A percentile compares a stretch with the other conserved stretches of the same genome.
Conservation (phyloP, 2,329 filamentous ascomycete species). For the Leptographium galeiforme region DNA sequence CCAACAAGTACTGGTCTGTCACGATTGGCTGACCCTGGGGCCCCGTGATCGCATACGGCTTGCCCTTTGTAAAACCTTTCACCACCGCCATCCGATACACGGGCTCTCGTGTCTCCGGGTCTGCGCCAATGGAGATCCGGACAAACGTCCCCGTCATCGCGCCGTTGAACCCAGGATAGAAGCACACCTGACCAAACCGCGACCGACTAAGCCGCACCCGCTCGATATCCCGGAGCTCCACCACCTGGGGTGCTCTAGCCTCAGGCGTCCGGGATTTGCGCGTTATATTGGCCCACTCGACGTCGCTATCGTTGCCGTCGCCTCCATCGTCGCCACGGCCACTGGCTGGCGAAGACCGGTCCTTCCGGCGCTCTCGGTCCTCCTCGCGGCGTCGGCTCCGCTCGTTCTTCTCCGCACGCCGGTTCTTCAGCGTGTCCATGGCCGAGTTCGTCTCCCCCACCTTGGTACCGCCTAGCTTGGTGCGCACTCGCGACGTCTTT, state of each 20-base stretch:
- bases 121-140: slow-evolving; percentile 69
- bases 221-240: slow-evolving; percentile 70
- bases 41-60: slow-evolving; percentile 69
- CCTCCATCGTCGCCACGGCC: slow-evolving; percentile 29
- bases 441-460: slow-evolving; percentile 55
- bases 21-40: slow-evolving; percentile 62
- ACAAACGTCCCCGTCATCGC: slow-evolving; percentile 74
- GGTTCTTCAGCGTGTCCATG: slow-evolving; percentile 56
- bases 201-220: slow-evolving; percentile 70
- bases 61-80: slow-evolving; percentile 67
- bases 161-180: slow-evolving; percentile 79
- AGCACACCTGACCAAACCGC: slow-evolving; percentile 83
- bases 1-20: slow-evolving; percentile 73
- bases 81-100: slow-evolving; percentile 83
- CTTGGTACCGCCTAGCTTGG: slow-evolving; percentile 49
- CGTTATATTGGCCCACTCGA: slow-evolving; percentile 54
- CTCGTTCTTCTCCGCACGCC: slow-evolving; percentile 51
- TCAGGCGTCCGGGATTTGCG: slow-evolving; percentile 40
- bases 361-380: slow-evolving; percentile 45
- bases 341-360: slow-evolving; percentile 21
- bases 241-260: slow-evolving; percentile 52
- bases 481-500: slow-evolving; percentile 61
- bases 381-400: slow-evolving; percentile 50
- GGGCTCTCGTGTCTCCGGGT: slow-evolving; percentile 56
- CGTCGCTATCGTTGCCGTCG: slow-evolving; percentile 62